Base-by-base conservation (phyloP, 164 flowering plant genomes). In the Stephania cephalantha region DNA sequence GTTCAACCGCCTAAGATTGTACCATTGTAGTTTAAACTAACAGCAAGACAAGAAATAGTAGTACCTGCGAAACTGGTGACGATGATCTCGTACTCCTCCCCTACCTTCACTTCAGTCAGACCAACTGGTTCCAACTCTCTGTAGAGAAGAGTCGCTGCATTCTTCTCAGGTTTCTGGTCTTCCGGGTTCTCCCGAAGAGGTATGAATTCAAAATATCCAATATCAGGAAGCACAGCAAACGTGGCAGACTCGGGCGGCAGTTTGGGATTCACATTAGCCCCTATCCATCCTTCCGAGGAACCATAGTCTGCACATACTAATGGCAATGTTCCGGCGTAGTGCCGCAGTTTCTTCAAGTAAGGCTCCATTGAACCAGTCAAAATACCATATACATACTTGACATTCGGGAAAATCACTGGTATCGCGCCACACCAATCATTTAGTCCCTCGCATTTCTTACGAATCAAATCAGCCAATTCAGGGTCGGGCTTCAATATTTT, bases 311-410 rank as follows among this genome's bases (percentile, higher is more conserved):
- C 90, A 84, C 92, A 83, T 50, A 90, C 0, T 22, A 96, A 76
- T 4, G 97, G 95, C 67, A 95, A 31, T 13, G 73, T 83, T n/a
- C 92, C 98, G 1, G 97, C 97, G 81, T 91, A 95, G 77, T 89
- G 95, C 85, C 98, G 94, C 86, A 96, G 55, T 30, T 96, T 94
- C 65, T 87, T 86, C 81, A 89, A 58, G 75, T 94, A 94, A 15
- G 90, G 95, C 85, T 88, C 90, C 99, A 96, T 95, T 13, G 99
- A 88, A 44, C 99, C 99, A 1, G 99, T 95, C 98, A 95, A 89
- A 79, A 95, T 95, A 74, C 97, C 98, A 68, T 85, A 86, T 1
- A 95, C 74, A 71, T 93, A 95, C 87, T 89, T 93, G 2, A 83
- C 90, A 81, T 90, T 91, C 3, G 99, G 98, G 76, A 94, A 95